These are phyloP conservation scores for Monosporascus cannonballus DNA, from an alignment of 2,329 filamentous ascomycete species.

Conservation along the genomic window DNA sequence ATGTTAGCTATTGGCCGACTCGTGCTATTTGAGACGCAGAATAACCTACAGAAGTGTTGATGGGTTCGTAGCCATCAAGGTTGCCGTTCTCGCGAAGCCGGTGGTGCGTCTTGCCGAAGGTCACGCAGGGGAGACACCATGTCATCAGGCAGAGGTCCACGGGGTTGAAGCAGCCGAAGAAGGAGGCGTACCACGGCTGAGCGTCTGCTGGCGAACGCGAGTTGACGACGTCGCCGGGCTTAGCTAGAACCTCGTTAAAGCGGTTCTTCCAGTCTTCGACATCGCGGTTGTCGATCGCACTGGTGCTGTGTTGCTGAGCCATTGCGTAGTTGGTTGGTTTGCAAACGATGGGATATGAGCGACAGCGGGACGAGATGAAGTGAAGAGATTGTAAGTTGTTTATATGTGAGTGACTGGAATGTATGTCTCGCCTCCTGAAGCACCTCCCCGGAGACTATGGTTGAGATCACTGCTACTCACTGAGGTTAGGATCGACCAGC, in stretches of 20 bases:
- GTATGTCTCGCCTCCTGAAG: neutral
- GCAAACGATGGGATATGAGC: neutral
- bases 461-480: too few species aligned
- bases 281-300: constrained; percentile 36
- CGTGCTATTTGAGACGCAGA: too few species aligned
- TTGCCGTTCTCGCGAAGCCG: constrained; percentile 33
- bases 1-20: neutral
- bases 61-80: constrained; percentile 37
- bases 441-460: too few species aligned
- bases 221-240: constrained; percentile 36
- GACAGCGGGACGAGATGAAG: neutral
- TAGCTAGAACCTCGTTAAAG: constrained; percentile 37
- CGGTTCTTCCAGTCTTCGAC: constrained; percentile 37
- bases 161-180: constrained; percentile 40
- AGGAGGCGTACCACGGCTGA: constrained; percentile 32
- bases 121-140: constrained; percentile 41
- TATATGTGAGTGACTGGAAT: neutral
- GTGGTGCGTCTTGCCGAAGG: constrained; percentile 42
- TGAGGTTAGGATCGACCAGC: too few species aligned
- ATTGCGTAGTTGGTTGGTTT: neutral
- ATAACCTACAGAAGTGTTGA: constrained; percentile 39
- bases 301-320: constrained; percentile 11
- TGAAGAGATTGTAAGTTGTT: neutral
- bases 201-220: constrained; percentile 32
- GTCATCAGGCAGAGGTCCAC: constrained; percentile 38